A percentile compares a stretch with the other conserved stretches of the same genome.
Evolutionary conservation across 768 basidiomycete genomes (phyloP).

Genomic region (Cystobasidiopsis lactophilus): DNA sequence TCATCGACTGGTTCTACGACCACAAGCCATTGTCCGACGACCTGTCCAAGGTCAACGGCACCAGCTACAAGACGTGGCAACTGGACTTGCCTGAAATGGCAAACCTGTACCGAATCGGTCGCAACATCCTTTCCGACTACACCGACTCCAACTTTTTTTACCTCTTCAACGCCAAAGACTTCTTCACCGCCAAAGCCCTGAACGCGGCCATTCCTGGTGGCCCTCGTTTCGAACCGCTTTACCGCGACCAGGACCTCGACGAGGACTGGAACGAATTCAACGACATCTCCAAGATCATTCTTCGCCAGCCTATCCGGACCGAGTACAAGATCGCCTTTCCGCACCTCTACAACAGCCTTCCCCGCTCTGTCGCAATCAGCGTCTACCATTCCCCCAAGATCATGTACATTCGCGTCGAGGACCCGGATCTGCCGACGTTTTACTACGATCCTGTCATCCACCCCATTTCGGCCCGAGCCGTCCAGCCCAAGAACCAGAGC

Average conservation of each 20-base stretch:
- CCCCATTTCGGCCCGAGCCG: slow-evolving; percentile 77
- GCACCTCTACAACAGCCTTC: slow-evolving; percentile 92
- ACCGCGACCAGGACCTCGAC: slow-evolving; percentile 94
- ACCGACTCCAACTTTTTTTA: slow-evolving; percentile 77
- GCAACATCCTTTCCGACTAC: slow-evolving; percentile 79
- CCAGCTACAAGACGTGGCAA: slow-evolving; percentile 82
- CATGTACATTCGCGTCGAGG: slow-evolving; percentile 96
- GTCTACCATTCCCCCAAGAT: slow-evolving; percentile 87
- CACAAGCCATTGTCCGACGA: slow-evolving; percentile 70
- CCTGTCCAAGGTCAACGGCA: slow-evolving; percentile 51
- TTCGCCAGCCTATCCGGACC: slow-evolving; percentile 91
- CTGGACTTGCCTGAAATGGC: slow-evolving; percentile 86
- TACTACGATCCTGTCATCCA: slow-evolving; percentile 98
- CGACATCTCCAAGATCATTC: slow-evolving; percentile 98
- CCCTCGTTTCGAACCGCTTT: slow-evolving; percentile 89
- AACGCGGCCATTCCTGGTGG: slow-evolving; percentile 96
- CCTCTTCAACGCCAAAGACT: slow-evolving; percentile 88
- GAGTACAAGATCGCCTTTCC: slow-evolving; percentile 99
- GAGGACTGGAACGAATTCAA: slow-evolving; percentile 69
- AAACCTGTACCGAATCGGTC: slow-evolving; percentile 82
- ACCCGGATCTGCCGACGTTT: slow-evolving; percentile 97
- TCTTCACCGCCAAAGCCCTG: slow-evolving; percentile 93
- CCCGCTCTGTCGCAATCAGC: slow-evolving; percentile 76
- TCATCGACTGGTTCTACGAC: slow-evolving; percentile 97
- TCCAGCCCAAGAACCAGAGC: slow-evolving; percentile 49